phyloP scores from a whole-genome alignment of 768 basidiomycete genomes.

The Amanita rimosa region DNA sequence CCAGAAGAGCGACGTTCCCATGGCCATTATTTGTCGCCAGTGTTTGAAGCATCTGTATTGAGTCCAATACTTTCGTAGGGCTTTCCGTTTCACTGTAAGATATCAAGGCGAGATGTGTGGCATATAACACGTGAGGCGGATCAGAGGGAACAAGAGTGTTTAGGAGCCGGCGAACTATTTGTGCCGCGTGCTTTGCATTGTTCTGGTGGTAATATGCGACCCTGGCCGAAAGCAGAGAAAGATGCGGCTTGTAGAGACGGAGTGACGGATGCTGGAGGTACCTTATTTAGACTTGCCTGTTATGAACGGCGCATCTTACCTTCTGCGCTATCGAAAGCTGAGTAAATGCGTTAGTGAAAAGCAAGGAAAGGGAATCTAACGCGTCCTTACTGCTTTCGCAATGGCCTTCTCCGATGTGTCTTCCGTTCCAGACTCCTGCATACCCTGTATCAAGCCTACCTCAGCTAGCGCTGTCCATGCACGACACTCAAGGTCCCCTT shows the following conservation, averaged over 20 bases:
- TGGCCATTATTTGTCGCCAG: conserved; percentile 21
- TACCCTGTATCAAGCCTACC: conserved; percentile 45
- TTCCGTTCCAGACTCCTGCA: conserved; percentile 40
- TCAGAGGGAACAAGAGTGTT: conserved; percentile 28
- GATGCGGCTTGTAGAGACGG: conserved; percentile 42
- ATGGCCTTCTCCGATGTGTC: conserved; percentile 58
- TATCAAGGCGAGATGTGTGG: conserved; percentile 45
- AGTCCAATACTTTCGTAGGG: conserved; percentile 16
- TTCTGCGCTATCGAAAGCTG: conserved; percentile 49
- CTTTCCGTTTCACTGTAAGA: conserved; percentile 14
- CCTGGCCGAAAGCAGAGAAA: conserved; percentile 52
- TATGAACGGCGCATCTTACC: conserved; percentile 22
- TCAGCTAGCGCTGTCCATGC: conserved; percentile 66
- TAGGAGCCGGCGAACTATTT: conserved; percentile 43
- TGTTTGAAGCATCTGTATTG: conserved; percentile 23
- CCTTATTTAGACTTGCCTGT: conserved; percentile 1
- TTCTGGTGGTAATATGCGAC: conserved; percentile 33
- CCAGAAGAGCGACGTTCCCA: conserved; percentile 33
- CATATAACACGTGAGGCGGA: conserved; percentile 42
- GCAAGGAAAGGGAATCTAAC: conserved; percentile 2
- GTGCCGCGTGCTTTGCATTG: conserved; percentile 51
- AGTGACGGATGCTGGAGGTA: conserved; percentile 50
- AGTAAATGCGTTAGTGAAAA: conserved; percentile 1
- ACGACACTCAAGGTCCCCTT: conserved; percentile 51
- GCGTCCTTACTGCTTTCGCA: conserved; percentile 51